These are phyloP conservation scores for Collariella sp. DNA, from an alignment of 495 filamentous ascomycete species.

Conservation along the genomic window DNA sequence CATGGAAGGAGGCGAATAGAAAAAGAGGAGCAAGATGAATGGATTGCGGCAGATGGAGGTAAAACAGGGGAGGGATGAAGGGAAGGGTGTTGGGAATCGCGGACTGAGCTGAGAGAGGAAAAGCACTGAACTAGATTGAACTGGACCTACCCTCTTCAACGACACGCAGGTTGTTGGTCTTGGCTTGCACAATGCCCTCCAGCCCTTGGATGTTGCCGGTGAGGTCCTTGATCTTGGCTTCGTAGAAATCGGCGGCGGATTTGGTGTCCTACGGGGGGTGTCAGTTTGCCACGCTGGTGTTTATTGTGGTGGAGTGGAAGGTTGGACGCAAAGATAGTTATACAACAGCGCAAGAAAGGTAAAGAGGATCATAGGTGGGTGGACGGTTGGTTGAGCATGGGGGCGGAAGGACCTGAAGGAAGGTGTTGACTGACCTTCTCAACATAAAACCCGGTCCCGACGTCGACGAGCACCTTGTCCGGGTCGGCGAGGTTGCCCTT, in stretches of 20 bases:
- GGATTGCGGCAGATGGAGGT: too few species aligned
- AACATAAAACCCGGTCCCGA: constrained; percentile 93
- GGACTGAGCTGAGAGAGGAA: too few species aligned
- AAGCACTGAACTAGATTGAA: too few species aligned
- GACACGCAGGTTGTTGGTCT: constrained; percentile 72
- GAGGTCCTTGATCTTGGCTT: constrained; percentile 72
- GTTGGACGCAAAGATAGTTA: too few species aligned
- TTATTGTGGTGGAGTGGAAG: too few species aligned
- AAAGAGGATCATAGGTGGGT: not conserved
- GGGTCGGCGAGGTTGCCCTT: constrained; percentile 69
- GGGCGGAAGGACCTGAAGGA: not conserved
- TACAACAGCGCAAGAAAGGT: too few species aligned
- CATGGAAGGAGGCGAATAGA: too few species aligned
- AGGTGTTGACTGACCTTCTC: constrained; percentile 62
- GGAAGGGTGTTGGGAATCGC: too few species aligned
- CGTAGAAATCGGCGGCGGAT: constrained; percentile 78
- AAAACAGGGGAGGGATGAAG: not conserved
- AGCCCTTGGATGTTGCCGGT: constrained; percentile 71
- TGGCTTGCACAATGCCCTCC: constrained; percentile 77
- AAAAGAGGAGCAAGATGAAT: not conserved
- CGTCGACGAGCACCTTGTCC: constrained; percentile 81
- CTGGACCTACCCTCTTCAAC: constrained; percentile 88
- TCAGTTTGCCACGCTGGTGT: too few species aligned
- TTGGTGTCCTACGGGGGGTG: constrained; percentile 46
- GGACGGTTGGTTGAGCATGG: not conserved